These are phyloP conservation scores for Phlyctochytrium planicorne DNA, from an alignment of 192 early-diverging fungal species.

Conservation along the genomic window DNA sequence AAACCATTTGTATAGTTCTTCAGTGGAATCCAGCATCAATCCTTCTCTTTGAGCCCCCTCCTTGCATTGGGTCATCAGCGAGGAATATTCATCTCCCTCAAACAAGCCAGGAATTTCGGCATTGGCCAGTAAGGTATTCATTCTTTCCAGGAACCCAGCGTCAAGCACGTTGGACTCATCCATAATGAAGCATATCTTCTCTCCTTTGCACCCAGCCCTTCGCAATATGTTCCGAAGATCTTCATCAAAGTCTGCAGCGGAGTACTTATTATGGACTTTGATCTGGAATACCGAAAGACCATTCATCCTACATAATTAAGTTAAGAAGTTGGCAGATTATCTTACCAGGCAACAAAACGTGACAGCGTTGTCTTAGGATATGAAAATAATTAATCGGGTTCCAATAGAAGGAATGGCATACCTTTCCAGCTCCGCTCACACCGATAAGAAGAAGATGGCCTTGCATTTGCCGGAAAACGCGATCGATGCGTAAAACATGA, in stretches of 20 bases:
- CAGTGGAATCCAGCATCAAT: conserved; percentile 85
- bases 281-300: conserved; percentile 94
- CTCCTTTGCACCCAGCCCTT: conserved; percentile 93
- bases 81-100: conserved; percentile 94
- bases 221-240: conserved; percentile 89
- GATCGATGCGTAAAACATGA: conserved; percentile 96
- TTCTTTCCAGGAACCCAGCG: conserved; percentile 97
- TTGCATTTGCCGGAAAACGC: conserved; percentile 96
- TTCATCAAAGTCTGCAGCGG: conserved; percentile 96
- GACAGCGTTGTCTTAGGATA: conserved; percentile 78
- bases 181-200: conserved; percentile 97
- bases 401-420: conserved; percentile 1
- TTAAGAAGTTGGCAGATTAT: background rate
- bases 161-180: conserved; percentile 98
- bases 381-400: background rate
- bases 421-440: conserved; percentile 93
- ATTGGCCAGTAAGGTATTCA: conserved; percentile 99
- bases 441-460: conserved; percentile 98
- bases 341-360: conserved; percentile 91
- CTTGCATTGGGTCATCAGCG: conserved; percentile 92
- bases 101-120: conserved; percentile 98
- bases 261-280: conserved; percentile 97
- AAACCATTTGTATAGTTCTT: conserved; percentile 99
- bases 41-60: conserved; percentile 94
- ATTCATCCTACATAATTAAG: conserved; percentile 74